Percentiles rank a stretch among this genome's conserved stretches.
Evolutionary conservation across 192 early-diverging fungal species (phyloP).

Genomic region (Chytriomyces confervae): DNA sequence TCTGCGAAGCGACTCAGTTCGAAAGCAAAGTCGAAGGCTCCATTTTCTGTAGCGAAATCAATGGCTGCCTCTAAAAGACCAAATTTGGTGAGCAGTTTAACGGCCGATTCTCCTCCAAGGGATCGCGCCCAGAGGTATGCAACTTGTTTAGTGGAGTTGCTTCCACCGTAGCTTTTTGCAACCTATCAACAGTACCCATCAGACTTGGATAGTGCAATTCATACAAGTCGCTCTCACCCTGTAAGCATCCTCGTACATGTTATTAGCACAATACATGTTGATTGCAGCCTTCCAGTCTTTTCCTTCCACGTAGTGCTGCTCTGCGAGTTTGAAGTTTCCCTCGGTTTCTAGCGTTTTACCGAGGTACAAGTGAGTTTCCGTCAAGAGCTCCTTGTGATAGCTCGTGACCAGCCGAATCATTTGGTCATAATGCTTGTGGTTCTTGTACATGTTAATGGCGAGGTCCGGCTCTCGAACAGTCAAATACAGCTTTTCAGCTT

Average conservation of each 20-base stretch:
- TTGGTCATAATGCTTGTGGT: conserved; percentile 69
- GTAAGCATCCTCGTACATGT: conserved; percentile 69
- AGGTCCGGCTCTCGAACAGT: conserved; percentile 67
- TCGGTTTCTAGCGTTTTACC: conserved; percentile 68
- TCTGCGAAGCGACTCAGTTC: conserved; percentile 66
- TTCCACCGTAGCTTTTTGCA: conserved; percentile 63
- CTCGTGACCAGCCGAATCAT: conserved; percentile 68
- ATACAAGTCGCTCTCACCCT: conserved; percentile 43
- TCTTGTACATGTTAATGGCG: conserved; percentile 76
- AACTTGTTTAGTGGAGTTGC: conserved; percentile 65
- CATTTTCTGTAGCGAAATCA: conserved; percentile 72
- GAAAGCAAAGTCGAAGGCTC: conserved; percentile 72
- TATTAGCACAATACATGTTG: conserved; percentile 74
- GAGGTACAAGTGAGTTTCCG: conserved; percentile 67
- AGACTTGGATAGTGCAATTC: neutral
- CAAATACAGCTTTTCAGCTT: conserved; percentile 69
- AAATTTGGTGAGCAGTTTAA: conserved; percentile 67
- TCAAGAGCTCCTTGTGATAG: conserved; percentile 67
- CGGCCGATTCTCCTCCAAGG: conserved; percentile 67
- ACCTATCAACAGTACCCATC: conserved; percentile 39
- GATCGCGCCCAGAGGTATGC: conserved; percentile 72
- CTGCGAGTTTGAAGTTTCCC: conserved; percentile 65
- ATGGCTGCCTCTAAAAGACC: conserved; percentile 66
- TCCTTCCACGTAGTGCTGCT: conserved; percentile 69
- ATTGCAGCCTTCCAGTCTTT: conserved; percentile 69